These are phyloP conservation scores for Arabidopsis thaliana DNA, from an alignment of 345 rosid genomes.

Conservation along the genomic window DNA sequence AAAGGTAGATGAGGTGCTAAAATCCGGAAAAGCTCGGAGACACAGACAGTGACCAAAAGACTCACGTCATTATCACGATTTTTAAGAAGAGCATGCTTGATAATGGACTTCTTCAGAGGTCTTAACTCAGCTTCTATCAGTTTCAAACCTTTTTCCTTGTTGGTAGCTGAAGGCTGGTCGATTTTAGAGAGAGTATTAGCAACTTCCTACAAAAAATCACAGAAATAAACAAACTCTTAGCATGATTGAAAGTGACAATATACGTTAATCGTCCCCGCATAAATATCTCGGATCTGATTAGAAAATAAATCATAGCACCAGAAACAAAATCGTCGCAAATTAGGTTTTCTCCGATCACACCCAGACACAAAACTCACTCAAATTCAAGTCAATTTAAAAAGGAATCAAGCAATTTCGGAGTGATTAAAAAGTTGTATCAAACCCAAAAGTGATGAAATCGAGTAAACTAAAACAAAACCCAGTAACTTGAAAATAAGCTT, in stretches of 20 bases:
- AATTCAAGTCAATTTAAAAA: background rate
- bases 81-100: conserved; percentile 63
- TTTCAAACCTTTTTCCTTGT: conserved; percentile 45
- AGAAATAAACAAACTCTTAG: conserved; percentile 15
- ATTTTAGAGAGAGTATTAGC: conserved; percentile 63
- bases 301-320: background rate
- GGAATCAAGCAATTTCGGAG: conserved; percentile 13
- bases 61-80: conserved; percentile 75
- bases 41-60: conserved; percentile 76
- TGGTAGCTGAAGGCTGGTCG: conserved; percentile 61
- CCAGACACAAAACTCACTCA: conserved; percentile 17
- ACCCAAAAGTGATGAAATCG: background rate
- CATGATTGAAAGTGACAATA: background rate
- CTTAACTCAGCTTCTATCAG: conserved; percentile 52
- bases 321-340: background rate
- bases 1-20: conserved; percentile 87
- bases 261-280: background rate
- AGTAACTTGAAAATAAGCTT: background rate
- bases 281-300: background rate
- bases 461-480: background rate
- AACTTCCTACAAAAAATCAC: conserved; percentile 66
- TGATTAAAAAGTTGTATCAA: background rate
- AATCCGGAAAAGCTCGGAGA: conserved; percentile 73
- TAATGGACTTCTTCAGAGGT: conserved; percentile 63
- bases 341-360: background rate